Percentiles rank a stretch among this genome's conserved stretches.
Evolutionary conservation across 1,284 basidiomycete species (phyloP).

Genomic region (Trichosporon coremiiforme): DNA sequence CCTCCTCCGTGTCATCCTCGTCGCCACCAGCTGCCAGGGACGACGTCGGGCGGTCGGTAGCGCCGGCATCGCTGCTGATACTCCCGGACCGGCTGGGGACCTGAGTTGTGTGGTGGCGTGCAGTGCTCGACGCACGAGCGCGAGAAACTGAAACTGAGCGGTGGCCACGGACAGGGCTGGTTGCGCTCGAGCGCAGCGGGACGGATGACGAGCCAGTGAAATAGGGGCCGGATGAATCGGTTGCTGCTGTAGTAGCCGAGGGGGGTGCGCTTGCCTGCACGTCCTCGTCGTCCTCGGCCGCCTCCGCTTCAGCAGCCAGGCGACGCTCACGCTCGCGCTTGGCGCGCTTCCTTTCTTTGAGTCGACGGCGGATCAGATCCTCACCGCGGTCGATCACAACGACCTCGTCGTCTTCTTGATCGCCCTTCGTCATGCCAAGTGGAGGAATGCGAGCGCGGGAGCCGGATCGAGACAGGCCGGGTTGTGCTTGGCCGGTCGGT

Average conservation of each 20-base stretch:
- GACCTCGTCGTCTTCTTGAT: constrained; percentile 58
- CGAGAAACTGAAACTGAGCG: constrained; percentile 12
- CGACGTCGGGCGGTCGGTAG: background rate
- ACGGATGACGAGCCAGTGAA: background rate
- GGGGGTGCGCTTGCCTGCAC: constrained; percentile 16
- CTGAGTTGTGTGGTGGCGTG: background rate
- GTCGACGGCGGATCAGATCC: constrained; percentile 60
- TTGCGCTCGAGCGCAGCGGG: constrained; percentile 2
- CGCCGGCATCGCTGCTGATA: constrained; percentile 11
- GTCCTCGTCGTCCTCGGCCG: constrained; percentile 33
- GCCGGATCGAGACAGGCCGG: constrained; percentile 24
- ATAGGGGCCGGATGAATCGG: background rate
- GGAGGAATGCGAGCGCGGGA: constrained; percentile 28
- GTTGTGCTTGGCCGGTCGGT: background rate
- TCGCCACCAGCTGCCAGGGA: background rate
- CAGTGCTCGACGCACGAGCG: background rate
- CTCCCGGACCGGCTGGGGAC: constrained; percentile 7
- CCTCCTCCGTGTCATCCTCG: constrained; percentile 9
- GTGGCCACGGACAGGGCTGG: constrained; percentile 15
- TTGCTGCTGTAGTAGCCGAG: constrained; percentile 2
- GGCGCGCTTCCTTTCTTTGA: constrained; percentile 58
- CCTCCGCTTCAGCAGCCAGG: constrained; percentile 29
- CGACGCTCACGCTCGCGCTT: constrained; percentile 45
- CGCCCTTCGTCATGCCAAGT: constrained; percentile 21
- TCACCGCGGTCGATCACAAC: constrained; percentile 60